Evolutionary conservation across 768 basidiomycete species (phyloP), one percentile per base, ranked within the genome.

Genomic region (Leccinum arenicola): DNA sequence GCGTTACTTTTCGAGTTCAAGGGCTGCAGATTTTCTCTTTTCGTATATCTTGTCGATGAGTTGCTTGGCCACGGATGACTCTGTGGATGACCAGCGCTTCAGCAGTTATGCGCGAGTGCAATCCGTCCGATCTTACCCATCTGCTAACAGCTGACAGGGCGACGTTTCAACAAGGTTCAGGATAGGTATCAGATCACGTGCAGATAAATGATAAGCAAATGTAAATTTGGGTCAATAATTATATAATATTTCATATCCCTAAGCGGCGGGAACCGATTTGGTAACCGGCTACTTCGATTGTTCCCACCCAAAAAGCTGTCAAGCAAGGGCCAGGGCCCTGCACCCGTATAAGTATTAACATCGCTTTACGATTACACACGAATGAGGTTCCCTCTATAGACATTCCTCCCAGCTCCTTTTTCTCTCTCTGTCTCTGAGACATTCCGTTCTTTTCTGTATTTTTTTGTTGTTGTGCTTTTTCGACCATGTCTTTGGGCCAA

Each of bases 41-140:
- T 98, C 95, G 72, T 98, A 97, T 74, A 94, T 89, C 76, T 93
- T 93, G 84, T 94, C 92, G 50, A 91, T 82, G 58, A 94, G 79
- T 70, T 91, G 92, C 71, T 88, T 89, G 47, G 89, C 79, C 52
- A 93, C 84, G 60, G 84, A 82, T 57, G 85, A 77, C 67, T 94
- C 91, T 93, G 56, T 4, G 15, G 40, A 19, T 40, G 17, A 4
- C 65, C 21, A 70, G 53, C 31, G 14, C 47, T 1, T 25, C 47
- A 35, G 33, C 5, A 35, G 52, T 11, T 2, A 3, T 14, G 31
- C 17, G 3, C 0, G 8, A 3, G 9, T 21, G n/a, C 7, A 14
- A 27, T 4, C 23, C 14, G 2, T 11, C 9, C 15, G 12, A 15
- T 4, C 69, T 56, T 47, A 66, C 68, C 69, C 68, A 70, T 71